A percentile compares a stretch with the other conserved stretches of the same genome.
These are phyloP conservation scores for Neonectria faginata DNA, from an alignment of 2,329 filamentous ascomycete species.

Conservation along the genomic window DNA sequence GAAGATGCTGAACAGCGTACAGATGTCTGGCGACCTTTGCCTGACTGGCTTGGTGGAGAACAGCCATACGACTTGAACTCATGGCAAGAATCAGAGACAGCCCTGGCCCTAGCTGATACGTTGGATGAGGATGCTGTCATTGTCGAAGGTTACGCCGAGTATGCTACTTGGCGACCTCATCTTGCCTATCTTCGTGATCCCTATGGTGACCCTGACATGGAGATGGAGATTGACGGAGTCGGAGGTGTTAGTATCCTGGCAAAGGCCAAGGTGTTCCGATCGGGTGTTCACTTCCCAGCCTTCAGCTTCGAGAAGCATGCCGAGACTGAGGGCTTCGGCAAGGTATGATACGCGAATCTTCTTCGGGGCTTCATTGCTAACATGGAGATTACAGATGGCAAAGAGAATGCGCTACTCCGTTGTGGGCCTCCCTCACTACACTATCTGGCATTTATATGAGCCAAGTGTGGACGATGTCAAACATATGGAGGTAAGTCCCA, in stretches of 20 bases:
- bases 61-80: slow-evolving; percentile 99
- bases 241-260: slow-evolving; percentile 97
- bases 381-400: slow-evolving; percentile 77
- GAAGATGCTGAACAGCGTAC: slow-evolving; percentile 42
- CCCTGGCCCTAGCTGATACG: slow-evolving; percentile 90
- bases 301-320: slow-evolving; percentile 99
- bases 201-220: slow-evolving; percentile 98
- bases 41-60: slow-evolving; percentile 98
- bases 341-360: slow-evolving; percentile 67
- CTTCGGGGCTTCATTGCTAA: slow-evolving; percentile 24
- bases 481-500: slow-evolving; percentile 82
- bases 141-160: slow-evolving; percentile 98
- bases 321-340: slow-evolving; percentile 98
- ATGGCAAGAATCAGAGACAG: slow-evolving; percentile 99
- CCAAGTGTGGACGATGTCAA: slow-evolving; percentile 97
- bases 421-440: slow-evolving; percentile 95
- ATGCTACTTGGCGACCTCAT: slow-evolving; percentile 97
- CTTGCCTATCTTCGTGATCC: slow-evolving; percentile 96
- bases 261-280: slow-evolving; percentile 94
- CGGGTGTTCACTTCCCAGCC: slow-evolving; percentile 95
- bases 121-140: slow-evolving; percentile 98
- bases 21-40: slow-evolving; percentile 99
- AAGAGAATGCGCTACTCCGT: slow-evolving; percentile 96
- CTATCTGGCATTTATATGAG: slow-evolving; percentile 99
- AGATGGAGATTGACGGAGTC: slow-evolving; percentile 99